Evolutionary conservation across 495 filamentous ascomycete species (phyloP).

Genomic region (Darksidea phi): DNA sequence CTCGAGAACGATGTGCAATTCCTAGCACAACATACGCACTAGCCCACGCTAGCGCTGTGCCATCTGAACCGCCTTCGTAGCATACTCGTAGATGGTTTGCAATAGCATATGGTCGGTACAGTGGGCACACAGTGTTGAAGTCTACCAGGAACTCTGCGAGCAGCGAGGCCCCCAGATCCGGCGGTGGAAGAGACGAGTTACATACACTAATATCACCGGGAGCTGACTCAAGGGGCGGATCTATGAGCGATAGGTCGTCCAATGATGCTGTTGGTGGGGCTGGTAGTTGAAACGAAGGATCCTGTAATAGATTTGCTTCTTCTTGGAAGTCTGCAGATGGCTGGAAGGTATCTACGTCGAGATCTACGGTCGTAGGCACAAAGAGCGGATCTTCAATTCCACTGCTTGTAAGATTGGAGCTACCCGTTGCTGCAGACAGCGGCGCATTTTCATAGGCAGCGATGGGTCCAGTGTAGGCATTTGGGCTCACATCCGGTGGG

Average conservation of each 20-base stretch:
- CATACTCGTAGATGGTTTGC: constrained; percentile 16
- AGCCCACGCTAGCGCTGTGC: constrained; percentile 9
- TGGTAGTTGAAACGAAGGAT: background rate
- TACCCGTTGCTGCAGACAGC: no score
- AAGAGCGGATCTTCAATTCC: no score
- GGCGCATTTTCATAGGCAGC: background rate
- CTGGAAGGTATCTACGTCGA: background rate
- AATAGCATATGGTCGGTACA: constrained; percentile 14
- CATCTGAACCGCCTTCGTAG: constrained; percentile 17
- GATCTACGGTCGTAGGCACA: no score
- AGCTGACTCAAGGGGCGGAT: background rate
- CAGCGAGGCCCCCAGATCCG: constrained; percentile 20
- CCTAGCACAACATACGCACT: constrained; percentile 35
- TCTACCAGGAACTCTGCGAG: constrained; percentile 23
- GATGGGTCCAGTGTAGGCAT: background rate
- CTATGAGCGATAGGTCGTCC: background rate
- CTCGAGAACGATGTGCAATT: constrained; percentile 25
- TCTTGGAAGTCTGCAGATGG: background rate
- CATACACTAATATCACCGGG: background rate
- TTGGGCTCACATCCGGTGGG: background rate
- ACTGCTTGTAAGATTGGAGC: no score
- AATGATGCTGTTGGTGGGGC: background rate
- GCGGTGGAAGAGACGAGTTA: constrained; percentile 12
- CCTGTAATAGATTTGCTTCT: background rate
- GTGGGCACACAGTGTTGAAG: constrained; percentile 20